Percentiles rank a stretch among this genome's conserved stretches.
Conservation (phyloP, 2,329 filamentous ascomycete species). For the Blumeria graminis region DNA sequence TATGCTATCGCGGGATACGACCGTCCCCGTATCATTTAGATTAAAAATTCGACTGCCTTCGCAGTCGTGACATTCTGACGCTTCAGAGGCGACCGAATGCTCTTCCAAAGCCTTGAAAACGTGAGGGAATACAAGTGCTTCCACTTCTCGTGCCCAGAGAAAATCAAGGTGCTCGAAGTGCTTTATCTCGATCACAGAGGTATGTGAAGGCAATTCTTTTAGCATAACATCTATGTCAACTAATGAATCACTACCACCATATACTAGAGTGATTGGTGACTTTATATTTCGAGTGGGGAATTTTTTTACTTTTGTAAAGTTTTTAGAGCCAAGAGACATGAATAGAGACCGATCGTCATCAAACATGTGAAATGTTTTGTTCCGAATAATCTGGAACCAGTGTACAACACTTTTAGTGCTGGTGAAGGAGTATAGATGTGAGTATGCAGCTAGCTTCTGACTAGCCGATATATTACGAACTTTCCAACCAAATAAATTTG, state of each 20-base stretch:
- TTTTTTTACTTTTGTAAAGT: conserved; percentile 81
- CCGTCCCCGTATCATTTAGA: not conserved
- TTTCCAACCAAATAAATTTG: conserved; percentile 76
- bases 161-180: conserved; percentile 97
- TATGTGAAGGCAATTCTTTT: conserved; percentile 62
- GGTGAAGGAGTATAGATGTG: conserved; percentile 89
- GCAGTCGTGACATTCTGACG: not conserved
- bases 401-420: conserved; percentile 94
- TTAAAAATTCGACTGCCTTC: not conserved
- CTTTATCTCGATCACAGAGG: conserved; percentile 62
- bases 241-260: conserved; percentile 79
- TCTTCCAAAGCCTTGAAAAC: conserved; percentile 72
- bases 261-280: conserved; percentile 79
- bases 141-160: conserved; percentile 72
- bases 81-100: conserved; percentile 25
- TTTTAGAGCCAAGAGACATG: conserved; percentile 43
- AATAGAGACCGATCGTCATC: conserved; percentile 77
- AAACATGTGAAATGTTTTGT: conserved; percentile 92
- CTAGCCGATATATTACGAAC: conserved; percentile 59
- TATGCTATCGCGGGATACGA: not conserved
- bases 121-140: conserved; percentile 59
- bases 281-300: conserved; percentile 95
- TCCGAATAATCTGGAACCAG: conserved; percentile 98
- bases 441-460: conserved; percentile 88
- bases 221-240: conserved; percentile 90